phyloP scores from a whole-genome alignment of 164 flowering plant species.

The Sextonia rubra region DNA sequence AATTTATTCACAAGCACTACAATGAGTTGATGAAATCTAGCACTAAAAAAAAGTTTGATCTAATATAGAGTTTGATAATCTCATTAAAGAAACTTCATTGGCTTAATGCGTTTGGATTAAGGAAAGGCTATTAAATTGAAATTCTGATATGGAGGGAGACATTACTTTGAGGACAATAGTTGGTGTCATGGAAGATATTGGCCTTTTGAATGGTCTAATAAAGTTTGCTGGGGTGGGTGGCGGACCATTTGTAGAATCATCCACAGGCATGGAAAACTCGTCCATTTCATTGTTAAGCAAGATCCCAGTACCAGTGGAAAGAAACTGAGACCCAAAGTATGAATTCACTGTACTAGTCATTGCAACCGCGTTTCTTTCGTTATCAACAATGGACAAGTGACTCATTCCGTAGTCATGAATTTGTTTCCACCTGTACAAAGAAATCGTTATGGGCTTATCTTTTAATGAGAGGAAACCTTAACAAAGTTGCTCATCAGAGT shows the following conservation, averaged over 20 bases:
- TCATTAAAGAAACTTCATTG: too few relatives aligned
- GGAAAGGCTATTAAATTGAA: not conserved
- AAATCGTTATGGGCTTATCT: too few relatives aligned
- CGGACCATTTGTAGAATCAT: constrained; percentile 10
- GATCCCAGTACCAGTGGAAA: constrained; percentile 62
- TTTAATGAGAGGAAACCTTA: not conserved
- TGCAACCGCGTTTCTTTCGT: constrained; percentile 56
- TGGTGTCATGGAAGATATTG: constrained; percentile 73
- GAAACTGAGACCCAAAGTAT: constrained; percentile 45
- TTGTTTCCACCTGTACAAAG: constrained; percentile 50
- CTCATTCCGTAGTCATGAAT: constrained; percentile 63
- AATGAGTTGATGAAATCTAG: too few relatives aligned
- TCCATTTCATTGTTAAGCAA: constrained; percentile 76
- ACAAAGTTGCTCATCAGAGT: too few relatives aligned
- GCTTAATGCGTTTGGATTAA: too few relatives aligned
- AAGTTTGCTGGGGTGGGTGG: constrained; percentile 65
- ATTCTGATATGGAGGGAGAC: not conserved
- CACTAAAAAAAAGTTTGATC: too few relatives aligned
- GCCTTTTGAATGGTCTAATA: constrained; percentile 54
- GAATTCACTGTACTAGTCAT: constrained; percentile 57
- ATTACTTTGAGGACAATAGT: constrained; percentile 54
- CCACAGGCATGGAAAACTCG: constrained; percentile 58
- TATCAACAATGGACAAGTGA: constrained; percentile 52
- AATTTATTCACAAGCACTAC: too few relatives aligned
- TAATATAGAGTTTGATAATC: too few relatives aligned